Base-by-base conservation (phyloP, 306 rosid genomes). In the Biancaea sappan region DNA sequence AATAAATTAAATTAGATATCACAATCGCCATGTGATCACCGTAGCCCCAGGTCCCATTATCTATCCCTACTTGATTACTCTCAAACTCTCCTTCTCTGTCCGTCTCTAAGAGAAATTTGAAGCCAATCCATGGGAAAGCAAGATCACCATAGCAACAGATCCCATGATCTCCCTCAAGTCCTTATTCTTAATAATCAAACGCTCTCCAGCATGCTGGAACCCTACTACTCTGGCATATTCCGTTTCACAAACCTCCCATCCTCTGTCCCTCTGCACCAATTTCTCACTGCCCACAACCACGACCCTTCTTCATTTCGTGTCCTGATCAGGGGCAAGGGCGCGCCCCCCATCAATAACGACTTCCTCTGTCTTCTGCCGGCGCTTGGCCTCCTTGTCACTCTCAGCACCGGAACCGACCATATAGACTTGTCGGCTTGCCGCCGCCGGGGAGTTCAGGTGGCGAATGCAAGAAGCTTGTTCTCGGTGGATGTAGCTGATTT, bases 401-500 rank as follows among this genome's bases (percentile, higher is more conserved):
- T 78, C 21, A 83, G 75, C 56, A 69, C 64, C 2, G 86, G 90
- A 8, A 51, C 81, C 9, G 31, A 85, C 25, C 88, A 83, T 15
- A 68, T 88, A 7, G 90, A 88, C 60, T 34, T 81, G 50, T 1
- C 13, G 0, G 88, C 81, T 73, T 88, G 88, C n/a, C 66, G 71
- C 52, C 75, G 71, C 22, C 58, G 66, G 0, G 78, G 78, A 15
- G 21, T 81, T 3, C 13, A 37, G 21, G 81, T 88, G 6, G 88
- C 87, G 48, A 53, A 40, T n/a, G 81, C 85, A 1, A 76, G 83
- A 5, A 72, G 50, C 58, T 1, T 73, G 3, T 86, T 43, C 31
- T 78, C 90, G 0, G 84, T 75, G 22, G 89, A 88, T 31, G 93
- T 79, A 1, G 91, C 91, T 0, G 90, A 88, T 44, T 11, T 75